A percentile compares a stretch with the other conserved stretches of the same genome.
phyloP scores from a whole-genome alignment of 1,139 yeast genomes.

The Barnettozyma hawaiiensis region DNA sequence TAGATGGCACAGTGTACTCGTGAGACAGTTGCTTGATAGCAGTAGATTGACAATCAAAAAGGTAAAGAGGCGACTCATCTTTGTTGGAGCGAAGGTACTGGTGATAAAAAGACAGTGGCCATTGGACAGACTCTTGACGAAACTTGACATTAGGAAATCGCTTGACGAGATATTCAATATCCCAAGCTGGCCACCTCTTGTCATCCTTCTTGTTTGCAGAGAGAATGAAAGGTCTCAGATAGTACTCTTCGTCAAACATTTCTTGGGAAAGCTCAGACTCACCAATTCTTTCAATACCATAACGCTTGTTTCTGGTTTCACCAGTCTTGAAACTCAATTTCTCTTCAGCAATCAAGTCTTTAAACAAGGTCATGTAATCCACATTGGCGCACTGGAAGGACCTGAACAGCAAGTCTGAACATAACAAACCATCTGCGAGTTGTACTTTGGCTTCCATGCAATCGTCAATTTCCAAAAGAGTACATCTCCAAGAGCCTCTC shows the following conservation, averaged over 20 bases:
- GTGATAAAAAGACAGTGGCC: constrained; percentile 61
- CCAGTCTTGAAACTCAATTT: constrained; percentile 24
- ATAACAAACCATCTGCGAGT: constrained; percentile 34
- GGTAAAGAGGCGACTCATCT: constrained; percentile 80
- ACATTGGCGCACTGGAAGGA: constrained; percentile 78
- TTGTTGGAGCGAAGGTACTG: constrained; percentile 54
- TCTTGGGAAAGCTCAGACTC: constrained; percentile 39
- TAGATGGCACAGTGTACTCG: constrained; percentile 51
- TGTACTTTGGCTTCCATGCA: constrained; percentile 38
- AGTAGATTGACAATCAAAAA: constrained; percentile 70
- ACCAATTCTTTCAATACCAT: constrained; percentile 36
- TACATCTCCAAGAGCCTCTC: constrained; percentile 76
- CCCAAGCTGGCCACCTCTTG: constrained; percentile 68
- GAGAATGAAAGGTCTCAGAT: constrained; percentile 63
- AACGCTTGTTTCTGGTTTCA: constrained; percentile 25
- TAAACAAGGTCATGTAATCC: constrained; percentile 46
- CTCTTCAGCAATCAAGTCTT: constrained; percentile 45
- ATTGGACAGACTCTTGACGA: constrained; percentile 79
- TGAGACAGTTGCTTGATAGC: constrained; percentile 54
- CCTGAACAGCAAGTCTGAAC: constrained; percentile 63
- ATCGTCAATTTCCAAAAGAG: constrained; percentile 41
- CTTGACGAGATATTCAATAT: constrained; percentile 40
- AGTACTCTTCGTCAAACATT: constrained; percentile 43
- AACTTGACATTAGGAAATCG: constrained; percentile 59
- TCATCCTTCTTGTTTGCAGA: constrained; percentile 35